These are phyloP conservation scores for Trichoderma atrobrunneum DNA, from an alignment of 2,329 filamentous ascomycete species.

Conservation along the genomic window DNA sequence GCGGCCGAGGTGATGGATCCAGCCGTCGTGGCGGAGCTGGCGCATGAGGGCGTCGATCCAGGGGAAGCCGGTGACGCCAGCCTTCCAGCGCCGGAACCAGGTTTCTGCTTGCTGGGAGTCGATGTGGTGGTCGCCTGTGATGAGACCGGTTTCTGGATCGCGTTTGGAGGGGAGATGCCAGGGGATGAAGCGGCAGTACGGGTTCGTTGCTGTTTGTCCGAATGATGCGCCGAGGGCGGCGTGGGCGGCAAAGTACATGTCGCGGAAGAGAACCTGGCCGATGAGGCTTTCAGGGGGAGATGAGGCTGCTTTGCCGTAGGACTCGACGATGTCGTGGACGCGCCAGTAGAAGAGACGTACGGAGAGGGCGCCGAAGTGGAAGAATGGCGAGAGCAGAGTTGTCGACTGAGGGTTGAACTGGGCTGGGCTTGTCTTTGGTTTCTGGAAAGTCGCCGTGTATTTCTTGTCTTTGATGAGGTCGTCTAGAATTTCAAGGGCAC, in stretches of 20 bases:
- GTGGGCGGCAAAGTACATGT: conserved; percentile 82
- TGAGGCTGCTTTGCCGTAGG: conserved; percentile 55
- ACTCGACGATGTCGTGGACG: conserved; percentile 59
- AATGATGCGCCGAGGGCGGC: conserved; percentile 64
- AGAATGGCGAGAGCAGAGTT: conserved; percentile 68
- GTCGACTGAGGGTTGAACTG: conserved; percentile 71
- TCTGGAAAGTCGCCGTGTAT: conserved; percentile 72
- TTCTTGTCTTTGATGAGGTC: conserved; percentile 59
- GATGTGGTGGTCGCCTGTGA: conserved; percentile 61
- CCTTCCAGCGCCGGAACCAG: conserved; percentile 67
- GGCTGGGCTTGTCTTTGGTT: conserved; percentile 72
- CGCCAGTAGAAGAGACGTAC: conserved; percentile 71
- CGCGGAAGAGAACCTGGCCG: conserved; percentile 72
- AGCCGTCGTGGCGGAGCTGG: conserved; percentile 67
- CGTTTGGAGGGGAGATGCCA: conserved; percentile 70
- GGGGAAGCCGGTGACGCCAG: conserved; percentile 70
- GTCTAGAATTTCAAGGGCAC: conserved; percentile 57
- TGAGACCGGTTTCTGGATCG: conserved; percentile 41
- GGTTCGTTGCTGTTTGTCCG: conserved; percentile 62
- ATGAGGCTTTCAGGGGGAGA: conserved; percentile 65
- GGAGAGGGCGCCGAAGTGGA: conserved; percentile 73
- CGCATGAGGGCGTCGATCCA: conserved; percentile 82
- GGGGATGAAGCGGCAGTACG: conserved; percentile 68
- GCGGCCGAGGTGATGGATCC: conserved; percentile 76
- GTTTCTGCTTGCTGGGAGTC: conserved; percentile 60